These are phyloP conservation scores for Alloascoidea africana DNA, from an alignment of 805 yeast genomes.

Conservation along the genomic window DNA sequence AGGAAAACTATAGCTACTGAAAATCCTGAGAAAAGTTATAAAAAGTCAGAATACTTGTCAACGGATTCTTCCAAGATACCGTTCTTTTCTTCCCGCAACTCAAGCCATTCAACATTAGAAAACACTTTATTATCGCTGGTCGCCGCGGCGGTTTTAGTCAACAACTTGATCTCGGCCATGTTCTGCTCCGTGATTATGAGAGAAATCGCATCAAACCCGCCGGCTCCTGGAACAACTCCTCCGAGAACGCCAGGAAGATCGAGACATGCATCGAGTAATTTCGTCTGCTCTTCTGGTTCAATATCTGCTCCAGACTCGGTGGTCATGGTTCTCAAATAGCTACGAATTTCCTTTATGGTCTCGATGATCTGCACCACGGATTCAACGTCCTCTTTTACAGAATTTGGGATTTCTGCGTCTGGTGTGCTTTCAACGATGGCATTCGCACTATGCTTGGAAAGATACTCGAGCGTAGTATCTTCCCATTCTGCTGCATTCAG, in stretches of 20 bases:
- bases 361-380: background rate
- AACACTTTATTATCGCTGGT: background rate
- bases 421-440: constrained; percentile 5
- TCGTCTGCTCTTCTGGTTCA: constrained; percentile 71
- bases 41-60: constrained; percentile 2
- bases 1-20: too few species aligned
- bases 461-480: constrained; percentile 10
- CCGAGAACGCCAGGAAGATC: constrained; percentile 64
- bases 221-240: constrained; percentile 98
- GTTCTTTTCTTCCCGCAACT: constrained; percentile 41
- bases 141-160: constrained; percentile 9
- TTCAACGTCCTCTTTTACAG: background rate
- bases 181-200: constrained; percentile 40
- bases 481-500: constrained; percentile 27
- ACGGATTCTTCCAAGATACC: constrained; percentile 41
- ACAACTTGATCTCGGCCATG: constrained; percentile 18
- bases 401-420: constrained; percentile 2
- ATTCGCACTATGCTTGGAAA: constrained; percentile 8
- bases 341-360: constrained; percentile 28
- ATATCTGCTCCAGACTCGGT: constrained; percentile 62
- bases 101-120: constrained; percentile 46
- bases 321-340: constrained; percentile 45
- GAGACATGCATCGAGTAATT: constrained; percentile 42
- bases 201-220: constrained; percentile 90
- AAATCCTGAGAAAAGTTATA: too few species aligned